Conservation (phyloP, 176 grass and related monocot species). For the Lolium rigidum region DNA sequence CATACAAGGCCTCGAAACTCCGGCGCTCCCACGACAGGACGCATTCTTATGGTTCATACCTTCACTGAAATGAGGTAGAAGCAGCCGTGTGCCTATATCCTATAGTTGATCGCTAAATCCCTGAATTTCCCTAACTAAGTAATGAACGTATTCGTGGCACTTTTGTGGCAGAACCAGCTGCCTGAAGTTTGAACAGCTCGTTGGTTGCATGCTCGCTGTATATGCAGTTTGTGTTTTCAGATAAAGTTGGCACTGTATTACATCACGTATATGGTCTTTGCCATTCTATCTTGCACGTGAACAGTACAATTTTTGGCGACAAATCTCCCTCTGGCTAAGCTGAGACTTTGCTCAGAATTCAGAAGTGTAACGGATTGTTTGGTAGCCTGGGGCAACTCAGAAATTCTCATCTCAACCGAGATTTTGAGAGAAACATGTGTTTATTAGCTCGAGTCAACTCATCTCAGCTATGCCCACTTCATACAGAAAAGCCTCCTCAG, state of each 20-base stretch:
- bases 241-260: background rate
- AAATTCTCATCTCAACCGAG: too few species aligned
- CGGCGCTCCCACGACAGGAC: background rate
- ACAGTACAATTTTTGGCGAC: too few species aligned
- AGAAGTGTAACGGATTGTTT: too few species aligned
- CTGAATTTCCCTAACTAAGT: background rate
- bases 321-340: too few species aligned
- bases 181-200: constrained; percentile 4
- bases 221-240: background rate
- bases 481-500: too few species aligned
- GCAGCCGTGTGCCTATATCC: background rate
- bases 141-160: background rate
- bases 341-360: too few species aligned
- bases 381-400: too few species aligned
- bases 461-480: too few species aligned
- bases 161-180: constrained; percentile 5
- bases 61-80: constrained; percentile 46
- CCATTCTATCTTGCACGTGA: too few species aligned
- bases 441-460: too few species aligned
- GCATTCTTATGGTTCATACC: constrained; percentile 45
- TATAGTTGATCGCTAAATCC: background rate
- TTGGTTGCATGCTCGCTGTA: background rate
- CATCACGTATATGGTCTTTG: too few species aligned
- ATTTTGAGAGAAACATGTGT: too few species aligned
- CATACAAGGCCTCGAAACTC: background rate